Conservation (phyloP, 2,329 filamentous ascomycete species). For the Didymella arachidicola region DNA sequence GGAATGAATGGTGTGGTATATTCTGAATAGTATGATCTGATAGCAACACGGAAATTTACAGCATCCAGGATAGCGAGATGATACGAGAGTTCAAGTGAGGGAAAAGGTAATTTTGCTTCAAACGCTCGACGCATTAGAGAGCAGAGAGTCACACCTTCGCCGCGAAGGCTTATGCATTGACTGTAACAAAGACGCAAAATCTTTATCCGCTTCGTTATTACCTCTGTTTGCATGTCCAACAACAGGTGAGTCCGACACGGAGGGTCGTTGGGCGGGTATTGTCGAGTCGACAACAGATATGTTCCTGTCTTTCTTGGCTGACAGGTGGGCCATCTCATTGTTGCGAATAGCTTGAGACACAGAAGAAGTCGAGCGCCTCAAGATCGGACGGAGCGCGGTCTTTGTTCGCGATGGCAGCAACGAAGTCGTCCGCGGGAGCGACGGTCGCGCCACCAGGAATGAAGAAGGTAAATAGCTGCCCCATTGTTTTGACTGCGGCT, state of each 20-base stretch:
- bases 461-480: slow-evolving; percentile 15
- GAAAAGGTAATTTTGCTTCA: background rate
- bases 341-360: background rate
- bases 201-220: background rate
- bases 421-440: background rate
- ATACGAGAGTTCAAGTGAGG: too few relatives aligned
- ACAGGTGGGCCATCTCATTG: slow-evolving; percentile 2
- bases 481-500: background rate
- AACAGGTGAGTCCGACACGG: background rate
- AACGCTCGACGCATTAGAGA: background rate
- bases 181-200: slow-evolving; percentile 3
- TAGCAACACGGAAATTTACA: background rate
- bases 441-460: slow-evolving; percentile 9
- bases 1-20: background rate
- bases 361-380: slow-evolving; percentile 2
- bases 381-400: background rate
- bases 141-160: slow-evolving; percentile 1
- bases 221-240: background rate
- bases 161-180: background rate
- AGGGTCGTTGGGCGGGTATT: slow-evolving; percentile 5
- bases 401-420: background rate
- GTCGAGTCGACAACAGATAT: background rate
- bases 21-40: background rate
- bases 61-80: background rate
- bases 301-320: background rate